phyloP scores from a whole-genome alignment of 139 green algal species.

The Micromonas pusilla region DNA sequence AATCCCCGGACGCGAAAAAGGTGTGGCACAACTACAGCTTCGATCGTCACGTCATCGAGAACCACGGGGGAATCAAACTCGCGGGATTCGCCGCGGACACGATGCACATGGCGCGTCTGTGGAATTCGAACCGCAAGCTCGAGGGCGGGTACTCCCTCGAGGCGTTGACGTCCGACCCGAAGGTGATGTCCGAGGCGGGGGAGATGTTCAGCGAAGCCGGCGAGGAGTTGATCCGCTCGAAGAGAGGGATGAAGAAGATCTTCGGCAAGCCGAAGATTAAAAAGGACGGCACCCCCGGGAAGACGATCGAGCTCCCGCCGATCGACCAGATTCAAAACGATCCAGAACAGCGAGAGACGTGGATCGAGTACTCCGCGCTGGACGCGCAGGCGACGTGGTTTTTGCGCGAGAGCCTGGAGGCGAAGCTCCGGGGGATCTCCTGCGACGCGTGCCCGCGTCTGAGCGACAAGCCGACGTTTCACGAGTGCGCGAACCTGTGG shows the following conservation, averaged over 20 bases:
- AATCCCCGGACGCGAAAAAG: conserved; percentile 59
- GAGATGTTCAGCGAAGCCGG: conserved; percentile 30
- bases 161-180: conserved; percentile 44
- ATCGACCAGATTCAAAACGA: conserved; percentile 28
- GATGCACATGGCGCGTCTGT: conserved; percentile 96
- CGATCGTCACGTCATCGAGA: conserved; percentile 88
- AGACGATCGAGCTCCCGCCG: conserved; percentile 40
- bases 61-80: conserved; percentile 40
- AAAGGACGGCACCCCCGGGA: conserved; percentile 64
- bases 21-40: conserved; percentile 99
- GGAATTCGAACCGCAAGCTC: conserved; percentile 45
- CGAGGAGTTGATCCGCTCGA: conserved; percentile 37
- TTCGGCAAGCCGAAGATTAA: conserved; percentile 71
- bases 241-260: conserved; percentile 73
- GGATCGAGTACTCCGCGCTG: conserved; percentile 31
- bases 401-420: conserved; percentile 18
- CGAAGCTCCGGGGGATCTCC: conserved; percentile 9
- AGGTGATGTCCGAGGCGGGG: conserved; percentile 17
- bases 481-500: conserved; percentile 45
- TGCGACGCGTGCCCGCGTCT: conserved; percentile 21
- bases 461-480: not conserved
- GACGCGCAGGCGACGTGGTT: conserved; percentile 85
- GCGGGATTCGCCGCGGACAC: conserved; percentile 85
- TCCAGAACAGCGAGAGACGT: conserved; percentile 3
- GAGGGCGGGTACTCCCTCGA: conserved; percentile 66